Base-by-base conservation (phyloP, 2,329 filamentous ascomycete genomes). In the Fonsecaea multimorphosa region DNA sequence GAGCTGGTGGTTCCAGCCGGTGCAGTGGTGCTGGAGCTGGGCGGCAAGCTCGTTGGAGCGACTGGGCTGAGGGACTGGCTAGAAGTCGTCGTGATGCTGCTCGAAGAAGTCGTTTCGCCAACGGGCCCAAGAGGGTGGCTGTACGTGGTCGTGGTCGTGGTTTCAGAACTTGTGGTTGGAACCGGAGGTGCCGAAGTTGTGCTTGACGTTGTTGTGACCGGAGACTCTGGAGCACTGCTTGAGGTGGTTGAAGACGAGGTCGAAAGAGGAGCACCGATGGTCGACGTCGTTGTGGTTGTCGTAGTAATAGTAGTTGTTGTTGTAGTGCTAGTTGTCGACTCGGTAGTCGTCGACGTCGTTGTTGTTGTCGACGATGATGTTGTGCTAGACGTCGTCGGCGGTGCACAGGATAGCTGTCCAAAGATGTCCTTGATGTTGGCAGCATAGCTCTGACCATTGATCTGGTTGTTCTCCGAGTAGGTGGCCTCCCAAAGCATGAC, bases 401-500 rank as follows among this genome's bases (percentile, higher is more conserved):
- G 29, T 36, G n/a, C 36, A 46, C 66, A 70, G 34, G 68, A 65
- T 12, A 67, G 53, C 49, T 73, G 67, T 14, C 65, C 68, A 31
- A 83, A 72, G 53, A 82, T 77, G 8, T 79, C 73, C 77, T 84
- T 85, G 67, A 84, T 82, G 75, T 81, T 80, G 58, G 78, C 75
- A 1, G 78, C 76, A 74, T 83, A 86, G 22, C 76, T 75, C 54
- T 77, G 71, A n/a, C 74, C 78, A 61, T 81, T 78, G 61, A 80
- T 77, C 14, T 74, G 62, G 71, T 85, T 86, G 59, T 76, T 76
- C 12, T 78, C 74, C n/a, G 80, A 80, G 11, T 78, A 77, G 1
- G 82, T 84, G 4, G 84, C 83, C 59, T 87, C 85, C 83, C 84
- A 87, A 4, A 87, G 73, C 85, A 87, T 87, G 46, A 86, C 77